A percentile compares a stretch with the other conserved stretches of the same genome.
phyloP scores from a whole-genome alignment of 1,139 yeast species.

The Yarrowia galli region DNA sequence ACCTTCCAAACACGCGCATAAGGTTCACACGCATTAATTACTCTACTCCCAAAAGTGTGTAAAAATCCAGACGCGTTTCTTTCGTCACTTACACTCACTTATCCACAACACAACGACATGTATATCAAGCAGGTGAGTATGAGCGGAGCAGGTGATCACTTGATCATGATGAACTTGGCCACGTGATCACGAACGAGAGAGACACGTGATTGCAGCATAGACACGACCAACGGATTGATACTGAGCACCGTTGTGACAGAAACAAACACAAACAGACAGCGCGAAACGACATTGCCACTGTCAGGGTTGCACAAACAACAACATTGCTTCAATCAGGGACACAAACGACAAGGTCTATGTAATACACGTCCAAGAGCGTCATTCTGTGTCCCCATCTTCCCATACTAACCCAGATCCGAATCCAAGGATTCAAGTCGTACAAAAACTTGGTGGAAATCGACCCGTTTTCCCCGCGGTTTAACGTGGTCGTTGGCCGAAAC shows the following conservation, averaged over 20 bases:
- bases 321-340: too few species aligned
- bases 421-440: slow-evolving; percentile 95
- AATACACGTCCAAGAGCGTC: too few species aligned
- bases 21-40: slow-evolving; percentile 9
- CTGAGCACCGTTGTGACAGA: too few species aligned
- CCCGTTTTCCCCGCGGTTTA: slow-evolving; percentile 77
- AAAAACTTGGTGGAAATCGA: slow-evolving; percentile 83
- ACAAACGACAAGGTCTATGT: too few species aligned
- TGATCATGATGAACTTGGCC: neutral
- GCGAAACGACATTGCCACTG: too few species aligned
- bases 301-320: too few species aligned
- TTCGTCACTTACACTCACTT: neutral
- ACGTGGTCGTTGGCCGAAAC: slow-evolving; percentile 90
- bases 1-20: neutral
- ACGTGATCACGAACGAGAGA: neutral
- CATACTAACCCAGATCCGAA: slow-evolving; percentile 57
- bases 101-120: slow-evolving; percentile 9
- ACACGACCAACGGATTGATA: too few species aligned
- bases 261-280: neutral
- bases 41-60: slow-evolving; percentile 16
- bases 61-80: slow-evolving; percentile 20
- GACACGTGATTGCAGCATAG: neutral
- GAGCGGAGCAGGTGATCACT: neutral
- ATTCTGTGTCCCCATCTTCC: too few species aligned
- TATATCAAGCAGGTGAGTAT: slow-evolving; percentile 36